Base-by-base conservation (phyloP, 176 grass and related monocot genomes). In the Triticum dicoccoides region DNA sequence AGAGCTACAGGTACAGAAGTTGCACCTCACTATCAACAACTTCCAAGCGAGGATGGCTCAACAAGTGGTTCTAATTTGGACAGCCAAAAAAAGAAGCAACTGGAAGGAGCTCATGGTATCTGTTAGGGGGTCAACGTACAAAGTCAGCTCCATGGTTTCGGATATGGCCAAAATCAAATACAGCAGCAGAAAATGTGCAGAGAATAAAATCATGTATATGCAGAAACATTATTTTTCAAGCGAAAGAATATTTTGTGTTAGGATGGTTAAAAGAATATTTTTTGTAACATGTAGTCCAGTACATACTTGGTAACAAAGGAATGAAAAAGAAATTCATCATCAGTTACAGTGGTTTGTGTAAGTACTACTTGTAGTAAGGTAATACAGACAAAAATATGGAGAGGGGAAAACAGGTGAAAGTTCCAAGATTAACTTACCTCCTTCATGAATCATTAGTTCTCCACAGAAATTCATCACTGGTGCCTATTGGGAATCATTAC, bases 41-140 rank as follows among this genome's bases (percentile, higher is more conserved):
- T 91, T 76, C 76, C 8, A 87, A 27, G 20, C 37, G 80, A 74
- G n/a, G 61, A 90, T 79, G 65, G 67, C 79, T 80, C 75, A 83
- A 80, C 75, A 49, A 47, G 15, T 74, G 45, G 20, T 47, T 58
- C 35, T 17, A 74, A 29, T 68, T 76, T 42, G 33, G 44, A 78
- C 21, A 74, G 25, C 25, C 85, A 76, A 56, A 69, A 84, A 91
- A 80, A 59, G 81, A 69, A 71, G 59, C 68, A 66, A 56, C 51
- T 74, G 5, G 84, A 83, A 71, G 84, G 83, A 80, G 4, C 65
- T 80, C 33, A 87, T 47, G 44, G 44, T 61, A 84, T 87, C 1
- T 91, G 89, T 84, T 84, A 84, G 17, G 23, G 54, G 33, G 5
- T 82, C 66, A 79, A 79, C 79, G 42, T 73, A 86, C 10, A 72